Evolutionary conservation across 257 asterid species (phyloP).

Genomic region (Paraleonurus japonicus): DNA sequence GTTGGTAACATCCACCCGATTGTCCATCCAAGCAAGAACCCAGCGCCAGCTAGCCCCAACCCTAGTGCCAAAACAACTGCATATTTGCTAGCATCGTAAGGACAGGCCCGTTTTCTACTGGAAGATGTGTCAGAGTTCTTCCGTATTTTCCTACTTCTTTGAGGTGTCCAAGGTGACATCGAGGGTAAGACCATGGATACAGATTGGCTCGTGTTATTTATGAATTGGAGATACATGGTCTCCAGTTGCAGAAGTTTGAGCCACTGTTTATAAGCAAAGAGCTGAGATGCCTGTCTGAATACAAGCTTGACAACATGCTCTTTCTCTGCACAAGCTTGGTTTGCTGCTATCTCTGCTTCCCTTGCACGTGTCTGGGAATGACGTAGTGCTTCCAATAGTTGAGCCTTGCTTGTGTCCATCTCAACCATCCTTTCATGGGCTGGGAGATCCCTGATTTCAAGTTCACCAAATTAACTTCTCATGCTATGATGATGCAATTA

Average conservation of each 20-base stretch:
- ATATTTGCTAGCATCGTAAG: slow-evolving; percentile 38
- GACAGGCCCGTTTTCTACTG: slow-evolving; percentile 29
- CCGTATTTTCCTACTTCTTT: slow-evolving; percentile 28
- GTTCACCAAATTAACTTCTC: slow-evolving; percentile 11
- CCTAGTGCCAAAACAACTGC: slow-evolving; percentile 68
- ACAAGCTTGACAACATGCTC: slow-evolving; percentile 69
- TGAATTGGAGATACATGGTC: slow-evolving; percentile 54
- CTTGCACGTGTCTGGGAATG: slow-evolving; percentile 98
- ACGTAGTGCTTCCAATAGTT: slow-evolving; percentile 68
- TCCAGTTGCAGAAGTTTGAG: slow-evolving; percentile 73
- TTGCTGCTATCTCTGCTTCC: slow-evolving; percentile 83
- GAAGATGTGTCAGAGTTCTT: slow-evolving; percentile 36
- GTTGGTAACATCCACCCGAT: slow-evolving; percentile 67
- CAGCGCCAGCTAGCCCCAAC: slow-evolving; percentile 83
- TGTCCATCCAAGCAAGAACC: slow-evolving; percentile 83
- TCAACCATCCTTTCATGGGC: slow-evolving; percentile 28
- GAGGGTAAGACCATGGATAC: slow-evolving; percentile 40
- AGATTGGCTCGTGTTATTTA: slow-evolving; percentile 41
- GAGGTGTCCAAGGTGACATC: slow-evolving; percentile 44
- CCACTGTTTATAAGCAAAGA: slow-evolving; percentile 89
- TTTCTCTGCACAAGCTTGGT: slow-evolving; percentile 64
- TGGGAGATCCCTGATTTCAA: slow-evolving; percentile 37
- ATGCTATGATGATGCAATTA: neutral
- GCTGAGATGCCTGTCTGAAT: slow-evolving; percentile 79
- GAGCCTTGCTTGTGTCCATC: slow-evolving; percentile 40